Base-by-base conservation (phyloP, 805 yeast species). In the Nakazawaea molendinolei region DNA sequence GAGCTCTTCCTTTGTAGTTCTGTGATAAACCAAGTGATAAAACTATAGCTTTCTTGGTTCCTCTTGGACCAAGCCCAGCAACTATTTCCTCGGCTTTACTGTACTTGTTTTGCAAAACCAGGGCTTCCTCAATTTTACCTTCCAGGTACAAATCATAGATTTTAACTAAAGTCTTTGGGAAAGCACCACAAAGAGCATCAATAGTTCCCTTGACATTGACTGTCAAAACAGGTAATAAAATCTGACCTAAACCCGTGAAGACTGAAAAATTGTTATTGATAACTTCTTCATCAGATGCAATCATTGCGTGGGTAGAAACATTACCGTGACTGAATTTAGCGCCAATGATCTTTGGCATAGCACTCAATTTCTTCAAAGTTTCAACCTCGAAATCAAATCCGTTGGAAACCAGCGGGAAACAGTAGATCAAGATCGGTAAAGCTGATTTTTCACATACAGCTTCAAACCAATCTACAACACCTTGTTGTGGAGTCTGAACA, bases 121-220 rank as follows among this genome's bases (percentile, higher is more conserved):
- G 58, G 12, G 76, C 77, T 41, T 55, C 63, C 30, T 53, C 57
- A 26, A 48, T 39, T 34, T 69, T 59, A 21, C 74, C 74, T 9
- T 49, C 52, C 27, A 59, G 55, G 40, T 46, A 56, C 13, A 67
- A 55, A 28, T 61, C 52, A 44, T 53, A 67, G 26, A 73, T 48
- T 33, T 56, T 57, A 33, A 67, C 69, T 28, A 63, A 63, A 5
- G 66, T 53, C 52, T 69, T 67, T 40, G 79, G 79, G 55, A 61
- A 70, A 4, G 71, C 72, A 23, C 74, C 75, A 27, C 70, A 58
- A 22, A 71, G 53, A 5, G 75, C 79, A 48, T 71, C 77, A 39
- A 73, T 65, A 12, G 75, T 61, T 23, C 76, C 78, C 34, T 58
- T 55, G 35, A 61, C 62, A n/a, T 75, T 75, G 16, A 68, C 62